phyloP scores from a whole-genome alignment of 2,329 filamentous ascomycete genomes.

The Xylaria sp. region DNA sequence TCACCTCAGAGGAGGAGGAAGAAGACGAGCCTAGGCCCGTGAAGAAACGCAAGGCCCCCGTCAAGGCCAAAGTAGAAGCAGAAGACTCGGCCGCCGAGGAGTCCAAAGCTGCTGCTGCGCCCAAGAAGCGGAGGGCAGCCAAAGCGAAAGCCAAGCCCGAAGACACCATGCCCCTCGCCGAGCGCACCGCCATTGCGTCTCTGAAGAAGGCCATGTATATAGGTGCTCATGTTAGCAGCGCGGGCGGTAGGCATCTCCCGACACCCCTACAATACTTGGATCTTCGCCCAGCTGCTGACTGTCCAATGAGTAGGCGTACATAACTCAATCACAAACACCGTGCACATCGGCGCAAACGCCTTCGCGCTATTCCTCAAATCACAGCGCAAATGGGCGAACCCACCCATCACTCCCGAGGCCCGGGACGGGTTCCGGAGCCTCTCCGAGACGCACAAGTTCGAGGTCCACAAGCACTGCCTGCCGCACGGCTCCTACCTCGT shows the following conservation, averaged over 20 bases:
- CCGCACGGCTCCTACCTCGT: constrained; percentile 97
- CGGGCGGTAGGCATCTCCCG: constrained; percentile 71
- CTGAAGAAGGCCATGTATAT: constrained; percentile 80
- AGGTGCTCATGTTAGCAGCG: constrained; percentile 90
- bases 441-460: constrained; percentile 76
- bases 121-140: constrained; percentile 58
- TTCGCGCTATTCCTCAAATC: constrained; percentile 97
- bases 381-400: constrained; percentile 92
- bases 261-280: neutral
- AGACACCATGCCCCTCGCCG: constrained; percentile 69
- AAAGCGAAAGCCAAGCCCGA: constrained; percentile 52
- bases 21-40: constrained; percentile 21
- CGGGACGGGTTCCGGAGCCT: constrained; percentile 74
- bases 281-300: constrained; percentile 7
- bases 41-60: constrained; percentile 57
- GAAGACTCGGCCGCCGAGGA: constrained; percentile 32
- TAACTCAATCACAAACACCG: constrained; percentile 81
- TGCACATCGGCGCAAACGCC: constrained; percentile 87
- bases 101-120: constrained; percentile 42
- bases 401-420: constrained; percentile 75
- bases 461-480: constrained; percentile 76
- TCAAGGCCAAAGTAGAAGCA: constrained; percentile 30
- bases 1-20: constrained; percentile 12
- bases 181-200: constrained; percentile 70
- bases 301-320: constrained; percentile 73